Percentiles rank a stretch among this genome's conserved stretches.
These are phyloP conservation scores for Botryotinia calthae DNA, from an alignment of 2,329 filamentous ascomycete genomes.

Conservation along the genomic window DNA sequence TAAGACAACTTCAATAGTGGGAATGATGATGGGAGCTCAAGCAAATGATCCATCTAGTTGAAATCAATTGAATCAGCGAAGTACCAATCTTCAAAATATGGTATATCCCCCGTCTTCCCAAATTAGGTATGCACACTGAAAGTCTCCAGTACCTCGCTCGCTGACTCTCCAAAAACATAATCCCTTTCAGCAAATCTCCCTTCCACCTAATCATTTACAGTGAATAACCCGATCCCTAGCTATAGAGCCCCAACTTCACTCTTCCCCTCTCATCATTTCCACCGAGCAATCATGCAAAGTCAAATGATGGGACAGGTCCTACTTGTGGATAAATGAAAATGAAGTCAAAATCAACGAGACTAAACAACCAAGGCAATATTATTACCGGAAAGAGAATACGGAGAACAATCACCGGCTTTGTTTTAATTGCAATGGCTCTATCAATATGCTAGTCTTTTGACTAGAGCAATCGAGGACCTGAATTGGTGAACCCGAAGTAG, in stretches of 20 bases:
- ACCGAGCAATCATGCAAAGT: constrained; percentile 24
- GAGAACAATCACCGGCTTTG: too few relatives aligned
- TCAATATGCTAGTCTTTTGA: too few relatives aligned
- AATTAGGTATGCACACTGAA: not conserved
- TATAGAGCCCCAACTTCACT: constrained; percentile 20
- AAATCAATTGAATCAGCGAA: not conserved
- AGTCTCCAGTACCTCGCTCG: constrained; percentile 46
- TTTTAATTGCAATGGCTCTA: too few relatives aligned
- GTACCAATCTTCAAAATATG: not conserved
- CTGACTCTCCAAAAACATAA: constrained; percentile 58
- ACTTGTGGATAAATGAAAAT: too few relatives aligned
- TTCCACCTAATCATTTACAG: constrained; percentile 55
- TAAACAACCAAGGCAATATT: too few relatives aligned
- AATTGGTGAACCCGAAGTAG: not conserved
- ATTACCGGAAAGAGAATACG: too few relatives aligned
- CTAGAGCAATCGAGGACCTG: not conserved
- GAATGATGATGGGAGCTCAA: not conserved
- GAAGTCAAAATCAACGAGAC: too few relatives aligned
- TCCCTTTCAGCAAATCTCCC: constrained; percentile 55
- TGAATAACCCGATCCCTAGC: constrained; percentile 49
- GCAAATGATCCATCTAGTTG: not conserved
- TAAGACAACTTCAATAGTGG: constrained; percentile 13
- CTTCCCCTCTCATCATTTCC: constrained; percentile 9
- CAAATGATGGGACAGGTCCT: not conserved
- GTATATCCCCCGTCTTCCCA: not conserved